Base-by-base conservation (phyloP, 2,329 filamentous ascomycete species). In the Diaporthe vaccinii region DNA sequence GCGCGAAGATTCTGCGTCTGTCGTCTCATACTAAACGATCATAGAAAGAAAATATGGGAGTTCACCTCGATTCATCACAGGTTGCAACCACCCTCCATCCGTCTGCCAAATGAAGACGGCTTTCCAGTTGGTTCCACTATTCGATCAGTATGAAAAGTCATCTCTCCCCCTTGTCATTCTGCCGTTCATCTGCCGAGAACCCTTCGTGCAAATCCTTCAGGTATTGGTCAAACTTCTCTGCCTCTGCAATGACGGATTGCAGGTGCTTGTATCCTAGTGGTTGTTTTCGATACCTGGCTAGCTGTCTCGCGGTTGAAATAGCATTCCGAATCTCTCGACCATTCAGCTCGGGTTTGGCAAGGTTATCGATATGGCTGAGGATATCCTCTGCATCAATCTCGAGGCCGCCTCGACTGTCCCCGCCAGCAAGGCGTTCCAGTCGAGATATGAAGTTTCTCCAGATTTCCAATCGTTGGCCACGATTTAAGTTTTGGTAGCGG, bases 201-300 rank as follows among this genome's bases (percentile, higher is more conserved):
- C 28, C 55, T 36, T 58, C 55, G 22, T 58, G 31, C 31, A 58
- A 15, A 4, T 58, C 31, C 12, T 36, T 36, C 17, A 58, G 55
- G 10, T 58, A 58, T n/a, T 36, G 31, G 12, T 58, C 55, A 28
- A 58, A 58, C 9, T 58, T 58, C 55, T 58, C 55, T 58, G 55
- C 55, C 6, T 58, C 55, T 14, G 28, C 55, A 12, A 58, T 58
- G 31, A 36, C 55, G 28, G 55, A 34, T n/a, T 58, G 17, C 6
- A 58, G 17, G 20, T 58, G 55, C 0, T 14, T n/a, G 20, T 58
- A 58, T 6, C 55, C 31, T 2, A 58, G 31, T n/a, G 55, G 12
- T 36, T 58, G 20, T 10, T 58, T 14, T 3, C 55, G 55, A n/a
- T 58, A 58, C 55, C 10, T 58, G 4, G 55, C 55, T 20, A 58